Percentiles rank a stretch among this genome's conserved stretches.
Conservation (phyloP, 176 grass and related monocot genomes). For the Puya raimondii region DNA sequence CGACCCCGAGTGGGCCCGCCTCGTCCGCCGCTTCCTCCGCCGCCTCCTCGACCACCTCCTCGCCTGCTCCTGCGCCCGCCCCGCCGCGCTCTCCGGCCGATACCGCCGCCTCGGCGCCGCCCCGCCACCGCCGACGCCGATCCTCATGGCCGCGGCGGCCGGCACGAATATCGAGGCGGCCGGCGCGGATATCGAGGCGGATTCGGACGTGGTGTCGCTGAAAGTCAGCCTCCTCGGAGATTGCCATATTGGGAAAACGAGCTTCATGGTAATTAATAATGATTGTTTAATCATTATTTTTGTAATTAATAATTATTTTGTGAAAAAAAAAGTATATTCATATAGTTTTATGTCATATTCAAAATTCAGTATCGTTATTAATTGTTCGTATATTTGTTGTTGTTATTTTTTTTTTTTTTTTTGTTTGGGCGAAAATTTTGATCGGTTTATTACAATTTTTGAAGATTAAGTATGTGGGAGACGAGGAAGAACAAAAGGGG, state of each 20-base stretch:
- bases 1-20: constrained; percentile 21
- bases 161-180: not conserved
- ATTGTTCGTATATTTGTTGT: no score
- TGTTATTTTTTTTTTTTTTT: no score
- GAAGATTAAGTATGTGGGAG: constrained; percentile 84
- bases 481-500: constrained; percentile 63
- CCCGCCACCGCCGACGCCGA: not conserved
- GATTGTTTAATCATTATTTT: not conserved
- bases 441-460: not conserved
- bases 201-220: constrained; percentile 49
- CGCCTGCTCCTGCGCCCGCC: constrained; percentile 44
- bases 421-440: not conserved
- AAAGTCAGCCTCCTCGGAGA: constrained; percentile 97
- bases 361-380: no score
- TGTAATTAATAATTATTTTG: not conserved
- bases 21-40: constrained; percentile 53
- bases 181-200: constrained; percentile 10
- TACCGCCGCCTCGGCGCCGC: constrained; percentile 44
- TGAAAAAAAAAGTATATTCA: no score
- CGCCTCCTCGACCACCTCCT: constrained; percentile 53
- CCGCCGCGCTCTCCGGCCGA: not conserved
- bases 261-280: constrained; percentile 63
- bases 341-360: no score
- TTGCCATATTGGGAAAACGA: constrained; percentile 85
- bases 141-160: not conserved